These are phyloP conservation scores for Hirsutella minnesotensis DNA, from an alignment of 2,329 filamentous ascomycete species.

Conservation along the genomic window DNA sequence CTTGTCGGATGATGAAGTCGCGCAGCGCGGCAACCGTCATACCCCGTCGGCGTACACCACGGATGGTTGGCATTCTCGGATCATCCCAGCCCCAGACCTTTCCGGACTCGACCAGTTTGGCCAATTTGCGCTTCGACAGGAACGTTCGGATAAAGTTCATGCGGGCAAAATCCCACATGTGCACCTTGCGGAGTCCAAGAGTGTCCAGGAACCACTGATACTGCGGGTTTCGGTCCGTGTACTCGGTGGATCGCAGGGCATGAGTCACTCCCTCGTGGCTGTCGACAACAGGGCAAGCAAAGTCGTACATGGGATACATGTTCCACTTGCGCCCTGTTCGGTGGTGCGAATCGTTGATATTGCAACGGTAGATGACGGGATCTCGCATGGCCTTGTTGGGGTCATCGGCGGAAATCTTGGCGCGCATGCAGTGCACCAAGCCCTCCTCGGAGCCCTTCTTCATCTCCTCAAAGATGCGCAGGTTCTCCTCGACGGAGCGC, in stretches of 20 bases:
- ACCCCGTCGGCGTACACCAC: conserved; percentile 65
- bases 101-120: conserved; percentile 67
- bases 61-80: conserved; percentile 74
- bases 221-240: conserved; percentile 75
- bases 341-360: conserved; percentile 55
- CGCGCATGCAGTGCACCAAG: conserved; percentile 78
- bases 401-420: conserved; percentile 84
- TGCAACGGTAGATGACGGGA: conserved; percentile 94
- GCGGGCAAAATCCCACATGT: conserved; percentile 77
- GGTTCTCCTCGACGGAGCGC: conserved; percentile 66
- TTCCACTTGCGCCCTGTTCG: conserved; percentile 72
- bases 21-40: conserved; percentile 69
- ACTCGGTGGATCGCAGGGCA: conserved; percentile 73
- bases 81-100: conserved; percentile 79
- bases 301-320: conserved; percentile 80
- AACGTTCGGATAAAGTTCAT: conserved; percentile 79
- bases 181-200: conserved; percentile 60
- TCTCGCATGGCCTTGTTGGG: conserved; percentile 94
- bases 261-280: conserved; percentile 73
- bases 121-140: conserved; percentile 76
- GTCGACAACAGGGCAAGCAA: conserved; percentile 74
- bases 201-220: conserved; percentile 78
- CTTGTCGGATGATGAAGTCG: conserved; percentile 77
- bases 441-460: conserved; percentile 73
- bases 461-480: conserved; percentile 88